Conservation (phyloP, 176 grass and related monocot species). For the Metroxylon sagu region DNA sequence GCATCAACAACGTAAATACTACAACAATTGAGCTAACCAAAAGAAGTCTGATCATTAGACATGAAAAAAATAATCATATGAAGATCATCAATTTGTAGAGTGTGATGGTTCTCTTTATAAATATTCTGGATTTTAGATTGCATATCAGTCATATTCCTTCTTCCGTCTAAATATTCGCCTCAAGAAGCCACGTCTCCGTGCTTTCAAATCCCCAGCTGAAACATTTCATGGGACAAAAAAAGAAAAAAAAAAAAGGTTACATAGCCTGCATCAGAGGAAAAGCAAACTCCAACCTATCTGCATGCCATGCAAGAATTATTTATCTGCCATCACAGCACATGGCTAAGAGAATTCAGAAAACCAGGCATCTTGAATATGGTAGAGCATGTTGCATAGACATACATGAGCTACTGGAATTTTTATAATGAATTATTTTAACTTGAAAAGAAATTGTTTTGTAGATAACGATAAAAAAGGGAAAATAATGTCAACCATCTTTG, state of each 20-base stretch:
- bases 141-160: not conserved
- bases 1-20: no score
- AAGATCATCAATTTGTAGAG: no score
- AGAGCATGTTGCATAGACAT: not conserved
- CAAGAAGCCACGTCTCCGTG: conserved; percentile 6
- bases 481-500: no score
- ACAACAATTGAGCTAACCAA: no score
- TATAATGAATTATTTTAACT: not conserved
- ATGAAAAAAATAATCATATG: no score
- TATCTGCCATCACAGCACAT: not conserved
- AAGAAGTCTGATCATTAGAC: no score
- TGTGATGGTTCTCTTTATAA: no score
- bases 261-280: not conserved
- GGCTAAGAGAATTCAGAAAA: no score
- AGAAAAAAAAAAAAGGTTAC: not conserved
- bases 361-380: no score
- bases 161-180: conserved; percentile 24
- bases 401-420: conserved; percentile 1
- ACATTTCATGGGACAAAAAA: not conserved
- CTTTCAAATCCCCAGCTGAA: conserved; percentile 20
- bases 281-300: no score
- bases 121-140: not conserved
- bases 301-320: not conserved
- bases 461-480: no score
- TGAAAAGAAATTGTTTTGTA: no score